phyloP scores from a whole-genome alignment of 75 land plant genomes.

The Pseudotsuga menziesii region DNA sequence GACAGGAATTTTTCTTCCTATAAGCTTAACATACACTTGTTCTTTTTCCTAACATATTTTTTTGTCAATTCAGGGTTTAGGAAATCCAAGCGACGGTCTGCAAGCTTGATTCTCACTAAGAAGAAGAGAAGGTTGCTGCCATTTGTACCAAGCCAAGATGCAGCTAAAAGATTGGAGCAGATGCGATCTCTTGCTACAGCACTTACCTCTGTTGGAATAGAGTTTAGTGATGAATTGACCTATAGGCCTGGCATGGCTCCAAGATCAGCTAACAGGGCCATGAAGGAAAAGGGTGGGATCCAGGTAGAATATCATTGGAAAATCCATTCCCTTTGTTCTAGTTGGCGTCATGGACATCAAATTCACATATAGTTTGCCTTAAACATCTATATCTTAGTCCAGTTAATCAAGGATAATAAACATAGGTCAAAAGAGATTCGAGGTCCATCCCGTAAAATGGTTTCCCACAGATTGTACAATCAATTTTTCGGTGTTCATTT shows the following conservation, averaged over 20 bases:
- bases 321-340: not conserved
- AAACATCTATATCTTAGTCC: not conserved
- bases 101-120: constrained; percentile 32
- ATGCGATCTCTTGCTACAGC: constrained; percentile 86
- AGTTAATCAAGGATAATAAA: not conserved
- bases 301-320: constrained; percentile 38
- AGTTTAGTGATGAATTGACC: constrained; percentile 64
- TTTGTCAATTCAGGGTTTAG: constrained; percentile 14
- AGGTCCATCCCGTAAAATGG: not conserved
- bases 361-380: not conserved
- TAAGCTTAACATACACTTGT: not conserved
- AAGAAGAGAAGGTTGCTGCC: constrained; percentile 72
- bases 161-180: constrained; percentile 47
- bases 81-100: constrained; percentile 25
- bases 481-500: not conserved
- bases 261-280: constrained; percentile 49
- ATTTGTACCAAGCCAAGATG: constrained; percentile 53
- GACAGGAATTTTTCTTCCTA: not conserved
- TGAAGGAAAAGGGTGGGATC: constrained; percentile 62
- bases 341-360: not conserved
- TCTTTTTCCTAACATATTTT: not conserved
- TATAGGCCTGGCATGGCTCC: constrained; percentile 72
- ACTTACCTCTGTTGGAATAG: constrained; percentile 45
- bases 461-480: not conserved
- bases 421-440: not conserved